phyloP scores from a whole-genome alignment of 2,329 filamentous ascomycete species.

The Phoma sp. region DNA sequence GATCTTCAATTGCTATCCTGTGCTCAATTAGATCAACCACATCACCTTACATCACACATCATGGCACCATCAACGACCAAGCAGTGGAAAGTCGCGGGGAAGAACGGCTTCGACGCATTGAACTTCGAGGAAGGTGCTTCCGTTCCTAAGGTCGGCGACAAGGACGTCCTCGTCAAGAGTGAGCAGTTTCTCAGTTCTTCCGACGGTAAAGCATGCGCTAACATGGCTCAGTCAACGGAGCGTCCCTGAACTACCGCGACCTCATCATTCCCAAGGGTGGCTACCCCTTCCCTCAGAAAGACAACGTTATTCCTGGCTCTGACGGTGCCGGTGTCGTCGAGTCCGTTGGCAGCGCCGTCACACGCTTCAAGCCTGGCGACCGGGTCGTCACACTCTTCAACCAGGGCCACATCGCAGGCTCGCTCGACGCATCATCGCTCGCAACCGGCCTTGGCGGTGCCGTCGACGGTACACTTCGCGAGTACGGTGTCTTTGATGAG shows the following conservation, averaged over 20 bases:
- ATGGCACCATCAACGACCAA: slow-evolving; percentile 56
- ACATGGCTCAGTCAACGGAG: slow-evolving; percentile 50
- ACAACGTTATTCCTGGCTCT: slow-evolving; percentile 54
- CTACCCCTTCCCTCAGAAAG: slow-evolving; percentile 52
- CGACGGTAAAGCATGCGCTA: neutral
- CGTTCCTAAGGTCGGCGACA: slow-evolving; percentile 68
- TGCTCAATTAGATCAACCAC: neutral
- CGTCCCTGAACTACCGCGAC: slow-evolving; percentile 58
- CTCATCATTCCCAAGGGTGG: slow-evolving; percentile 55
- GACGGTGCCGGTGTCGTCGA: slow-evolving; percentile 61
- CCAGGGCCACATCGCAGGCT: slow-evolving; percentile 61
- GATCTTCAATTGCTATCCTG: neutral
- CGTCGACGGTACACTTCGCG: slow-evolving; percentile 70
- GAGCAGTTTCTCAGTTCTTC: slow-evolving; percentile 9
- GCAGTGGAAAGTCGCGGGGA: slow-evolving; percentile 63
- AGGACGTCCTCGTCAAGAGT: slow-evolving; percentile 73
- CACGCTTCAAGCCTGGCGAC: slow-evolving; percentile 63
- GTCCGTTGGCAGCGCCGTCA: slow-evolving; percentile 62
- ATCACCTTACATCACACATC: slow-evolving; percentile 5
- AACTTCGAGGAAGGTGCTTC: slow-evolving; percentile 59
- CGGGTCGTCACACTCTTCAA: slow-evolving; percentile 69
- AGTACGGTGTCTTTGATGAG: slow-evolving; percentile 71
- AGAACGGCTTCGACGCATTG: slow-evolving; percentile 66
- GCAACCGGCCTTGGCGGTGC: slow-evolving; percentile 70
- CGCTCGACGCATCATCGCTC: slow-evolving; percentile 48